Percentiles rank a stretch among this genome's conserved stretches.
These are phyloP conservation scores for Kuraishia hungarica DNA, from an alignment of 805 yeast species.

Conservation along the genomic window DNA sequence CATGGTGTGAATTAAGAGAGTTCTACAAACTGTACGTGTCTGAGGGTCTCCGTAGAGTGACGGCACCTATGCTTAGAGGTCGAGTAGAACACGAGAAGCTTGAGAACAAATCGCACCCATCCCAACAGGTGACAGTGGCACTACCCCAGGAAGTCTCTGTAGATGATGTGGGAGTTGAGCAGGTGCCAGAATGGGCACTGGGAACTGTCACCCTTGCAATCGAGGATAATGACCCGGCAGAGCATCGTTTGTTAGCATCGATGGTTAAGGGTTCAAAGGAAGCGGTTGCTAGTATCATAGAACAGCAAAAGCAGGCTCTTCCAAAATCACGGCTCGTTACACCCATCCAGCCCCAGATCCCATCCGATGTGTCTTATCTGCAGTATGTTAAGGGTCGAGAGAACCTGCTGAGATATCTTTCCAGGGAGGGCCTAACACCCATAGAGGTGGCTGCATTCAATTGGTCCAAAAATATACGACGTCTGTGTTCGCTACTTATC, in stretches of 20 bases:
- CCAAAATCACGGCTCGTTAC: background rate
- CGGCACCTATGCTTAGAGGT: constrained; percentile 39
- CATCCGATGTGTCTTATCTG: background rate
- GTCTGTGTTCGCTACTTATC: constrained; percentile 31
- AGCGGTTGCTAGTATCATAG: background rate
- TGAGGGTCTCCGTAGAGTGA: constrained; percentile 21
- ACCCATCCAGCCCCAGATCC: background rate
- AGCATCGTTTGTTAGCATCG: constrained; percentile 1
- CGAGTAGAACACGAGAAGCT: constrained; percentile 33
- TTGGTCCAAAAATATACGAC: constrained; percentile 34
- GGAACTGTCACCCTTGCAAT: constrained; percentile 6
- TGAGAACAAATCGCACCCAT: constrained; percentile 38
- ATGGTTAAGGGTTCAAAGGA: constrained; percentile 4
- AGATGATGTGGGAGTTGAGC: constrained; percentile 7
- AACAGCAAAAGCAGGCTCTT: background rate
- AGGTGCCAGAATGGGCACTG: constrained; percentile 4
- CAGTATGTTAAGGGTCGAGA: constrained; percentile 2
- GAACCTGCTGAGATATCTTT: constrained; percentile 5
- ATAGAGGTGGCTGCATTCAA: constrained; percentile 18
- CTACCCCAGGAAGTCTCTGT: background rate
- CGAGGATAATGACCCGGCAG: constrained; percentile 7
- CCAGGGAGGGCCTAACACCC: constrained; percentile 11
- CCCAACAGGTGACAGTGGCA: background rate
- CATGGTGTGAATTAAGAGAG: constrained; percentile 63
- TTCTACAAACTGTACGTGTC: constrained; percentile 45